Evolutionary conservation across 176 grass and related monocot genomes (phyloP), one percentile per base, ranked within the genome.

Genomic region (Panicum miliaceum): DNA sequence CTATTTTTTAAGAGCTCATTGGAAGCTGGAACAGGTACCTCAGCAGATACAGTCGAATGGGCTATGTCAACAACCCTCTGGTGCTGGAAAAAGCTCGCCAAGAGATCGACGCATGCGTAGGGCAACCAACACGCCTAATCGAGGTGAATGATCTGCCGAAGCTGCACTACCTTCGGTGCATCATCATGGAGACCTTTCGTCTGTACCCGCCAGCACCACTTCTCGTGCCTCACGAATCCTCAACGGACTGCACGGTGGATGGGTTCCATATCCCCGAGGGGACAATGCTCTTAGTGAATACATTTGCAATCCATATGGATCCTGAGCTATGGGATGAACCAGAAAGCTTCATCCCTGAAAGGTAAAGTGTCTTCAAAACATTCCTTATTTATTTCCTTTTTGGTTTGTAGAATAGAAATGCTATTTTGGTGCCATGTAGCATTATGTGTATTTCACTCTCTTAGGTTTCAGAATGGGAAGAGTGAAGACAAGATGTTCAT

Each of bases 401-500:
- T 32, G 29, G 29, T 29, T 61, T 12, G 5, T 1, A 3, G 12
- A 6, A 14, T 32, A 32, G 4, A 63, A 7, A 13, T 29, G 1
- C 15, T 32, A 27, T 63, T 27, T 29, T 32, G 26, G 8, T 63
- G 26, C 12, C 60, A 16, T 14, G 0, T 27, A 32, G 3, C 11
- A 14, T 63, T 7, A 27, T 25, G 5, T 63, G 11, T 1, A 15
- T 7, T 29, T 63, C 16, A 7, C 2, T n/a, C 43, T 45, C n/a
- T 6, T 10, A 77, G 75, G 37, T 77, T 77, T 18, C 13, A 43
- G 53, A 7, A 41, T 61, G 53, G 20, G n/a, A 59, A 11, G 3
- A 43, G 37, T 13, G 56, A 61, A 60, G 75, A n/a, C 1, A 77
- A 77, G 75, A 77, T 77, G 57, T 42, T 63, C 38, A 78, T 32